Evolutionary conservation across 164 flowering plant species (phyloP).

Genomic region (Vitis vinifera): ASM3070453v1 NC_081822.1:3981501-3982000

Average conservation of each 20-base stretch:
- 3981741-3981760: constrained; percentile 99
- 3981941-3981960: neutral
- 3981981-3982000: constrained; percentile 73
- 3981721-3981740: constrained; percentile 94
- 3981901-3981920: neutral
- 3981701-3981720: constrained; percentile 7
- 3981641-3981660: too few relatives aligned
- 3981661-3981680: too few relatives aligned
- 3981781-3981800: constrained; percentile 89
- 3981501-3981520: neutral
- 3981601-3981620: too few relatives aligned
- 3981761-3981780: constrained; percentile 71
- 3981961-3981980: constrained; percentile 43
- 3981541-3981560: too few relatives aligned
- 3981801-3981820: constrained; percentile 96
- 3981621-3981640: too few relatives aligned
- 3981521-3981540: too few relatives aligned
- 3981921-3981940: neutral
- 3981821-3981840: constrained; percentile 88
- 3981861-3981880: constrained; percentile 84
- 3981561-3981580: too few relatives aligned
- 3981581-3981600: too few relatives aligned
- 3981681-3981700: too few relatives aligned
- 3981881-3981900: constrained; percentile 5
- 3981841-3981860: constrained; percentile 74